Base-by-base conservation (phyloP, 2,329 filamentous ascomycete genomes). In the Arthrobotrys musiformis region DNA sequence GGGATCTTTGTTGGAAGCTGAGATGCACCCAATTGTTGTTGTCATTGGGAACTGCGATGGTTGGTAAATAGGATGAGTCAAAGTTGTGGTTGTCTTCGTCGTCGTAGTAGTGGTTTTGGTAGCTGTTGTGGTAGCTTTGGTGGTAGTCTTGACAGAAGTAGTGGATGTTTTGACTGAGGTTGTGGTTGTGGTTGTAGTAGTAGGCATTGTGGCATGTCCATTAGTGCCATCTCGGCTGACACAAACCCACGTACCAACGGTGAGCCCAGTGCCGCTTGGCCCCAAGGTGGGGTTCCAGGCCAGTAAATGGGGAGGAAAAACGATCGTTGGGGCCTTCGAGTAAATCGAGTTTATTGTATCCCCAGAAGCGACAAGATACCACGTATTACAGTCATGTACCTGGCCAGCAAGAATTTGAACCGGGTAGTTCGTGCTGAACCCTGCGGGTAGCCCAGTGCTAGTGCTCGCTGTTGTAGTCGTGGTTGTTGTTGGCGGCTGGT, bases 281-380 rank as follows among this genome's bases (percentile, higher is more conserved):
- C 44, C 44, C 8, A 48, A 48, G 44, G 44, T 48, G 8, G 44
- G 44, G 8, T 48, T 48, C 44, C 44, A 48, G 22, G 44, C 44
- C 15, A 48, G n/a, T 24, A 48, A 24, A 48, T 48, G 44, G 26
- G 44, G 44, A 48, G 44, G 44, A 13, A 48, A 48, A 48, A 48
- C 44, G 2, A 48, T 48, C 15, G 44, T 24, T 9, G 44, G 44
- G 2, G 17, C 44, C 44, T 48, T 48, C 17, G 44, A 22, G 17
- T 48, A 48, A 48, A 48, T 48, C 44, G 44, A 48, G 44, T 48
- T 48, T 48, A 48, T 48, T 24, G 44, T 48, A 48, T 48, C 44
- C 2, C 44, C 44, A 26, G 44, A 4, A 24, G 44, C 11, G 8
- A 48, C 44, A 26, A 24, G 44, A 24, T 48, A 48, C 44, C 44